Percentiles rank a stretch among this genome's conserved stretches.
These are phyloP conservation scores for Articulospora tetracladia DNA, from an alignment of 495 filamentous ascomycete genomes.

Conservation along the genomic window DNA sequence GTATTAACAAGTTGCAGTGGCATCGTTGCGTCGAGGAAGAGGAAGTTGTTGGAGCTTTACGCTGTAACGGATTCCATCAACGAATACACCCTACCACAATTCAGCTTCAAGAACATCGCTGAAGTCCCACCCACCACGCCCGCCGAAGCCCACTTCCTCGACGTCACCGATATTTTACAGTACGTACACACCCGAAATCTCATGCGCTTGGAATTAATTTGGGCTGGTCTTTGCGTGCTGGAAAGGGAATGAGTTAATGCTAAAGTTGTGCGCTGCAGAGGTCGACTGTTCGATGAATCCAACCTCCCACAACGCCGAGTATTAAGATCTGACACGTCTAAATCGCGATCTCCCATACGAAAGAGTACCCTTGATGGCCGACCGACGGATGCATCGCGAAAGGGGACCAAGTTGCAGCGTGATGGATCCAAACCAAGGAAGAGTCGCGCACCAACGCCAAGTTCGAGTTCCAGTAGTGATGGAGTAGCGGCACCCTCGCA, in stretches of 20 bases:
- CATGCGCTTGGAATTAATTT: constrained; percentile 13
- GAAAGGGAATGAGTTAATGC: constrained; percentile 6
- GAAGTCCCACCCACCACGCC: constrained; percentile 42
- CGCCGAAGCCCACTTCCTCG: constrained; percentile 62
- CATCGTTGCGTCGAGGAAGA: constrained; percentile 59
- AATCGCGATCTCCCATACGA: constrained; percentile 24
- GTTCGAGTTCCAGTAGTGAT: constrained; percentile 14
- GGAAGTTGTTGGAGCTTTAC: constrained; percentile 80
- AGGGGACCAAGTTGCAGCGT: constrained; percentile 21
- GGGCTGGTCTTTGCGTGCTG: constrained; percentile 8
- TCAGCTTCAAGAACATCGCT: constrained; percentile 36
- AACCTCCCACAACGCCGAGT: constrained; percentile 59
- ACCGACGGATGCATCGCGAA: constrained; percentile 22
- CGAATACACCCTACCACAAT: constrained; percentile 18
- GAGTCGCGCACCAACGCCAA: constrained; percentile 18
- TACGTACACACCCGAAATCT: constrained; percentile 42
- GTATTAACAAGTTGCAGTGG: constrained; percentile 34
- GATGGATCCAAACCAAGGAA: constrained; percentile 23
- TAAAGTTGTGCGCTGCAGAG: constrained; percentile 43
- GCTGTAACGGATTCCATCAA: constrained; percentile 45
- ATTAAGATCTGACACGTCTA: constrained; percentile 37
- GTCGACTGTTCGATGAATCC: constrained; percentile 64
- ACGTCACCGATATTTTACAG: constrained; percentile 72
- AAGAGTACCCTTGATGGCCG: constrained; percentile 25
- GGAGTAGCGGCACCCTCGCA: constrained; percentile 4